Percentiles rank a stretch among this genome's conserved stretches.
Evolutionary conservation across 768 basidiomycete species (phyloP).

Genomic region (Mrakia blollopis): DNA sequence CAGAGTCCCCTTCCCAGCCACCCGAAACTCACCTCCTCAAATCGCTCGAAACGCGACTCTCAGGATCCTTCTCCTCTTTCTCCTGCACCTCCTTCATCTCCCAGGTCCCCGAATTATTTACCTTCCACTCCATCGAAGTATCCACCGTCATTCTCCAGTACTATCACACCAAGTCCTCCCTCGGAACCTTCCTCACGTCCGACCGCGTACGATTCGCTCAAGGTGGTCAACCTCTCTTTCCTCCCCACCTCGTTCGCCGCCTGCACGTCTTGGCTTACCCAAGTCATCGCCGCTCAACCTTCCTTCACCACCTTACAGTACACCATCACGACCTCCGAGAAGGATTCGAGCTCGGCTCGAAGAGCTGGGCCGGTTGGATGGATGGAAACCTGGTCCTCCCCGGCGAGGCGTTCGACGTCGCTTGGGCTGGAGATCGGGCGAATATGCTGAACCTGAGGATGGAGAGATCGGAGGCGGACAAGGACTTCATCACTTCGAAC

Average conservation of each 20-base stretch:
- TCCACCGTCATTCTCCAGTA: background rate
- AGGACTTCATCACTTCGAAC: background rate
- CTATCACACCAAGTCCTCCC: background rate
- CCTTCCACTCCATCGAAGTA: background rate
- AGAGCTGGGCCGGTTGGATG: background rate
- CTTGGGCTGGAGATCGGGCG: background rate
- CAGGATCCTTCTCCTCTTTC: background rate
- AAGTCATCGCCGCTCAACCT: background rate
- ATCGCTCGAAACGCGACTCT: background rate
- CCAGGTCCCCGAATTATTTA: background rate
- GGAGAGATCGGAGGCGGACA: accelerated
- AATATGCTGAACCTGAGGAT: background rate
- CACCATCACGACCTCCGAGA: too few relatives aligned
- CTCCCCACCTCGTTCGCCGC: background rate
- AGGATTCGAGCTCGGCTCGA: background rate
- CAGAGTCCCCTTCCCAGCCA: background rate
- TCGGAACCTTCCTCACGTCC: background rate
- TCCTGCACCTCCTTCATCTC: background rate
- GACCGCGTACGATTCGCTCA: background rate
- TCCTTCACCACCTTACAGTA: too few relatives aligned
- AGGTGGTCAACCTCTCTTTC: background rate
- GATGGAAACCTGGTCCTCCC: background rate
- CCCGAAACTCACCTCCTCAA: background rate
- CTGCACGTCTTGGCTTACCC: background rate
- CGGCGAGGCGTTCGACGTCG: background rate